Conservation (phyloP, 106 monocot species). For the Dioscorea zingiberensis region DNA sequence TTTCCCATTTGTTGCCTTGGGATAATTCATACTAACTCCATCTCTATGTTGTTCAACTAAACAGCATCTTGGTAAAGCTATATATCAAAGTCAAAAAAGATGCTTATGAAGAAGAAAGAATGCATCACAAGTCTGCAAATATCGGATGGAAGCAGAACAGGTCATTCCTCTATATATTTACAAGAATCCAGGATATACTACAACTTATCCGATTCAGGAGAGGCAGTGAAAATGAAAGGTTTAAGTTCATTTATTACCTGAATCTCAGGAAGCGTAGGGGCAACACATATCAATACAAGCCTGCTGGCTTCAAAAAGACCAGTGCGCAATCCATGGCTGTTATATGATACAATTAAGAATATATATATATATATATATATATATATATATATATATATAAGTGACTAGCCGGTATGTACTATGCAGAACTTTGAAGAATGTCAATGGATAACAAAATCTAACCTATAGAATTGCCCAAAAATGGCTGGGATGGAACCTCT, state of each 20-base stretch:
- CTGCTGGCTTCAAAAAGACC: conserved; percentile 64
- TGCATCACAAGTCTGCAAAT: too few species aligned
- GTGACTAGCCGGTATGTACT: neutral
- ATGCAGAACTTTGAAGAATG: neutral
- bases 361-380: too few species aligned
- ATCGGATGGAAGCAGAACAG: too few species aligned
- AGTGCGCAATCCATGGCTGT: conserved; percentile 66
- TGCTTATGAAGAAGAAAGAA: too few species aligned
- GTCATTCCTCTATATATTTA: too few species aligned
- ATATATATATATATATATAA: too few species aligned
- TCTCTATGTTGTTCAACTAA: too few species aligned
- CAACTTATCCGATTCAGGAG: neutral
- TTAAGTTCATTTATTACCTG: conserved; percentile 31
- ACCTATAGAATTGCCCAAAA: conserved; percentile 70
- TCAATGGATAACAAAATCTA: neutral
- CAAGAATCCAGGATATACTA: neutral
- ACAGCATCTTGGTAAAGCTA: too few species aligned
- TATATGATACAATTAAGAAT: conserved; percentile 3
- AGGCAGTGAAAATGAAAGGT: neutral
- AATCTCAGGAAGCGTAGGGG: conserved; percentile 45
- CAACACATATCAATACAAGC: conserved; percentile 39
- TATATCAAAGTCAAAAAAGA: too few species aligned
- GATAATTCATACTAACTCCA: too few species aligned
- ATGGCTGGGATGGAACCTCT: conserved; percentile 67
- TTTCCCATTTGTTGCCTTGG: too few species aligned